These are phyloP conservation scores for Brassica hybrid DNA, from an alignment of 441 rosid species.

Conservation along the genomic window DNA sequence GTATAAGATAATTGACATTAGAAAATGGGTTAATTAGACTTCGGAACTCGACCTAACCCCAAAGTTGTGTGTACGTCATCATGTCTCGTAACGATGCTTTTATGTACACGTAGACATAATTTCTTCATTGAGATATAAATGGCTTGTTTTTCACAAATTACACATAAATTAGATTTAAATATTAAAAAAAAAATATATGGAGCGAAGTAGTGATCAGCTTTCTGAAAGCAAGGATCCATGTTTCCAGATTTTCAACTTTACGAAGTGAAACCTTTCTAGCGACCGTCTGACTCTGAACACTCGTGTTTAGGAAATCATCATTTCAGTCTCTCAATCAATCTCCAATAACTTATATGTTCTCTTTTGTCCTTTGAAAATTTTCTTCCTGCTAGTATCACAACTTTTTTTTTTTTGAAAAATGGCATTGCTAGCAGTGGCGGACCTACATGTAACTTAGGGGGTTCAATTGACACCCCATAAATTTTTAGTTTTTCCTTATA, in stretches of 20 bases:
- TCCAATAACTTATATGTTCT: background rate
- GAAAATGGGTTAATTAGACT: slow-evolving; percentile 8
- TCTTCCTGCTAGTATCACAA: background rate
- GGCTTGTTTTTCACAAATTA: background rate
- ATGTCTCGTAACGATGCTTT: slow-evolving; percentile 30
- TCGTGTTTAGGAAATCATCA: slow-evolving; percentile 37
- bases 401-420: too few relatives aligned
- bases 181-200: background rate
- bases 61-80: slow-evolving; percentile 23
- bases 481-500: too few relatives aligned
- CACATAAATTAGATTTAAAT: background rate
- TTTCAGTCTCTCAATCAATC: slow-evolving; percentile 25
- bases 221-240: slow-evolving; percentile 48
- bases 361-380: background rate
- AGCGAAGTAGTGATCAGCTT: slow-evolving; percentile 37
- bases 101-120: slow-evolving; percentile 1
- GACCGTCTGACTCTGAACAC: slow-evolving; percentile 28
- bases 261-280: slow-evolving; percentile 32
- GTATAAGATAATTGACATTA: background rate
- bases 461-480: too few relatives aligned
- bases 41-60: slow-evolving; percentile 38
- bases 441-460: too few relatives aligned
- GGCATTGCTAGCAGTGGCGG: too few relatives aligned
- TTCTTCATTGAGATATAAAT: background rate
- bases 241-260: slow-evolving; percentile 40